Percentiles rank a stretch among this genome's conserved stretches.
These are phyloP conservation scores for Flagelloscypha sp. DNA, from an alignment of 768 basidiomycete genomes.

Conservation along the genomic window DNA sequence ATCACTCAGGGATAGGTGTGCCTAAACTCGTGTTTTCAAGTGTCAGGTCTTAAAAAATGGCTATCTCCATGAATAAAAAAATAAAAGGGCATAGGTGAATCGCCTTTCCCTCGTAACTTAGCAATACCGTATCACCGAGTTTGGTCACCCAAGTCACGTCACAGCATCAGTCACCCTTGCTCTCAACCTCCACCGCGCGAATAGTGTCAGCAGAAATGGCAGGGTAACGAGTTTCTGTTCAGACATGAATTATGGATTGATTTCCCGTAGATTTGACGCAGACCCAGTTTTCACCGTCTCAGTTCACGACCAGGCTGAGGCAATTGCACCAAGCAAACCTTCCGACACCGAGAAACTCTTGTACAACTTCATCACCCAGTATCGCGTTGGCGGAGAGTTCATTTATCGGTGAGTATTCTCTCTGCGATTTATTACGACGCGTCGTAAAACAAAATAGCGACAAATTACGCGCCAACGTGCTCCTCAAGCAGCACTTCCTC, in stretches of 20 bases:
- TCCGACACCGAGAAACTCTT: conserved; percentile 76
- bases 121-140: too few species aligned
- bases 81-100: too few species aligned
- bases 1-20: conserved; percentile 24
- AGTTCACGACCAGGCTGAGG: conserved; percentile 56
- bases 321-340: conserved; percentile 57
- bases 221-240: too few species aligned
- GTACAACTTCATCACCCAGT: conserved; percentile 80
- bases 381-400: conserved; percentile 85
- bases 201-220: too few species aligned
- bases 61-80: too few species aligned
- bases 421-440: not conserved
- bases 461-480: conserved; percentile 79
- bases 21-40: too few species aligned
- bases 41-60: too few species aligned
- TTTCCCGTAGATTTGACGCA: conserved; percentile 78
- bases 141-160: too few species aligned
- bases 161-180: too few species aligned
- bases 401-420: conserved; percentile 64
- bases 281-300: conserved; percentile 77
- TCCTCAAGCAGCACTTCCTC: conserved; percentile 81
- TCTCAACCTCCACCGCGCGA: too few species aligned
- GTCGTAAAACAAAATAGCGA: conserved; percentile 42
- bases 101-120: too few species aligned
- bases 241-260: too few species aligned